Base-by-base conservation (phyloP, 1,284 basidiomycete genomes). In the Irpex sp. region DNA sequence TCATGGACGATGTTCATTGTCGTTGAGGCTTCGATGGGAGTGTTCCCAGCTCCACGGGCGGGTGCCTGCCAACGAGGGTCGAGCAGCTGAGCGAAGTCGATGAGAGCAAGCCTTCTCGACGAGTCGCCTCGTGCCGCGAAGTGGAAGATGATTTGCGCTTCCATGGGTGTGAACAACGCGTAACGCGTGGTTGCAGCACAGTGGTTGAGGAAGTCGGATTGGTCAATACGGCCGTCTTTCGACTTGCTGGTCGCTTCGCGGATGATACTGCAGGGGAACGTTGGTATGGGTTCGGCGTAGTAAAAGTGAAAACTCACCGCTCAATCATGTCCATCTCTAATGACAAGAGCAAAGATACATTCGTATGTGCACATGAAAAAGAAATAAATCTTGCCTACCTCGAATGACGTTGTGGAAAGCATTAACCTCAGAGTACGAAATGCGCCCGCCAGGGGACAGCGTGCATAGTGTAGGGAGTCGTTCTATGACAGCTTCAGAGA, bases 261-360 rank as follows among this genome's bases (percentile, higher is more conserved):
- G 67, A 95, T 85, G 63, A 93, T 89, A 59, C 90, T 91, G 60
- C 31, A 57, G 53, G 33, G 21, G 36, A 49, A 33, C 55, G 21
- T 59, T 3, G 49, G 57, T 37, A 5, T 43, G 7, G 43, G 26
- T 5, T 58, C 19, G 49, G 53, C 47, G 53, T 17, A 8, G 9
- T 35, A 19, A 35, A 39, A 4, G 26, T 26, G 35, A 46, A 57
- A 15, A 68, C 81, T 57, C 68, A 90, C 90, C 92, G 86, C 78
- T 97, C 95, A 60, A 96, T 87, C 83, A 95, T 92, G 78, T 97
- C 95, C 94, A 97, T 97, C 74, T 97, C 95, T 89, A 63, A 19
- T 47, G 39, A 63, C 57, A 55, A 60, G 58, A 50, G 56, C 64
- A 64, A 63, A 59, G 46, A 36, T 60, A 62, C 65, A 64, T 47